Evolutionary conservation across 306 rosid genomes (phyloP).

Genomic region (Malus asiatica): DNA sequence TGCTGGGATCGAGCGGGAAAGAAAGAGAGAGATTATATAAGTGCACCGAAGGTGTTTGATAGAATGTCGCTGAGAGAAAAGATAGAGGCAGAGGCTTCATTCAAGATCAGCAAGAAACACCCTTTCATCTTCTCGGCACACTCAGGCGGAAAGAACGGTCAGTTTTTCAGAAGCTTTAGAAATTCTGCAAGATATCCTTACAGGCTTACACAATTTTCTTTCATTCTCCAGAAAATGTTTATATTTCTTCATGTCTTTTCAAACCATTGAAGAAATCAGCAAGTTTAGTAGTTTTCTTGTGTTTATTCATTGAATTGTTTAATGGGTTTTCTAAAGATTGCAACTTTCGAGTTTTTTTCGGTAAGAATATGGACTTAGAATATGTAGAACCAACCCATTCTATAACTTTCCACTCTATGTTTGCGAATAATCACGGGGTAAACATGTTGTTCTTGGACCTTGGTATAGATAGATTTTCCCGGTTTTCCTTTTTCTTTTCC

Average conservation of each 20-base stretch:
- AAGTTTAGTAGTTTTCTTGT: background rate
- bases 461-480: background rate
- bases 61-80: background rate
- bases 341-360: background rate
- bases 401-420: too few species aligned
- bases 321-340: background rate
- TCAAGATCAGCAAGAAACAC: background rate
- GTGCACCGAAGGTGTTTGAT: background rate
- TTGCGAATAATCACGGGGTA: background rate
- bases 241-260: background rate
- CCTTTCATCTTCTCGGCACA: background rate
- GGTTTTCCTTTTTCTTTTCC: background rate
- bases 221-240: background rate
- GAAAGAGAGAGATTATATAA: background rate
- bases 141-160: background rate
- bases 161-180: too few species aligned
- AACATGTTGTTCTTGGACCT: background rate
- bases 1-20: background rate
- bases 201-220: background rate
- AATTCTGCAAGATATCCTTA: background rate
- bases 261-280: background rate
- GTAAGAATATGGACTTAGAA: background rate
- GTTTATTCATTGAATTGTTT: background rate
- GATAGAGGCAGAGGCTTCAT: background rate
- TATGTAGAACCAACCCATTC: background rate